Percentiles rank a stretch among this genome's conserved stretches.
These are phyloP conservation scores for Polyporus arcularius DNA, from an alignment of 768 basidiomycete species.

Conservation along the genomic window DNA sequence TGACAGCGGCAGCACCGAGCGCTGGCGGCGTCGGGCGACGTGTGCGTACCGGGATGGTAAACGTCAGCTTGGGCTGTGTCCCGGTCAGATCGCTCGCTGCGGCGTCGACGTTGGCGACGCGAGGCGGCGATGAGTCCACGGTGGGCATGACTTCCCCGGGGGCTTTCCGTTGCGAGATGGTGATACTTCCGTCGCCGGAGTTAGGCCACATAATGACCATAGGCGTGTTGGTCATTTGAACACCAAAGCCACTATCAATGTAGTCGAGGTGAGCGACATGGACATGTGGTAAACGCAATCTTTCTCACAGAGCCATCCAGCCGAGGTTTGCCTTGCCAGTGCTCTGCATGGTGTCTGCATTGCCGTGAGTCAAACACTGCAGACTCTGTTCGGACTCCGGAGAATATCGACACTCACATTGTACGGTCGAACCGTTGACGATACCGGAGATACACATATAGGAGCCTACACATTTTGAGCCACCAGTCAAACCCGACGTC, in stretches of 20 bases:
- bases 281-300: background rate
- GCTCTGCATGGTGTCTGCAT: slow-evolving; percentile 50
- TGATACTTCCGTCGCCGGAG: slow-evolving; percentile 52
- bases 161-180: slow-evolving; percentile 66
- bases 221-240: slow-evolving; percentile 51
- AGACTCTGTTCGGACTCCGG: background rate
- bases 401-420: slow-evolving; percentile 16
- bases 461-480: slow-evolving; percentile 17
- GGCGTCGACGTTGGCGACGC: slow-evolving; percentile 45
- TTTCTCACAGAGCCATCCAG: slow-evolving; percentile 62
- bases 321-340: slow-evolving; percentile 41
- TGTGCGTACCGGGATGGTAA: slow-evolving; percentile 48
- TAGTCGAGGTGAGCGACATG: background rate
- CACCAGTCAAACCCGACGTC: slow-evolving; percentile 17
- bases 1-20: background rate
- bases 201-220: slow-evolving; percentile 82
- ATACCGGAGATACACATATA: slow-evolving; percentile 24
- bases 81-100: slow-evolving; percentile 38
- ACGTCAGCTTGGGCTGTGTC: slow-evolving; percentile 47
- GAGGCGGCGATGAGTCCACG: slow-evolving; percentile 52
- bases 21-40: slow-evolving; percentile 4
- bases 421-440: slow-evolving; percentile 23
- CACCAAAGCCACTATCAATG: slow-evolving; percentile 57
- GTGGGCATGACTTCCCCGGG: slow-evolving; percentile 55
- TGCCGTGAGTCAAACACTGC: background rate